A percentile compares a stretch with the other conserved stretches of the same genome.
phyloP scores from a whole-genome alignment of 768 basidiomycete species.

The Chalciporus piperatus region DNA sequence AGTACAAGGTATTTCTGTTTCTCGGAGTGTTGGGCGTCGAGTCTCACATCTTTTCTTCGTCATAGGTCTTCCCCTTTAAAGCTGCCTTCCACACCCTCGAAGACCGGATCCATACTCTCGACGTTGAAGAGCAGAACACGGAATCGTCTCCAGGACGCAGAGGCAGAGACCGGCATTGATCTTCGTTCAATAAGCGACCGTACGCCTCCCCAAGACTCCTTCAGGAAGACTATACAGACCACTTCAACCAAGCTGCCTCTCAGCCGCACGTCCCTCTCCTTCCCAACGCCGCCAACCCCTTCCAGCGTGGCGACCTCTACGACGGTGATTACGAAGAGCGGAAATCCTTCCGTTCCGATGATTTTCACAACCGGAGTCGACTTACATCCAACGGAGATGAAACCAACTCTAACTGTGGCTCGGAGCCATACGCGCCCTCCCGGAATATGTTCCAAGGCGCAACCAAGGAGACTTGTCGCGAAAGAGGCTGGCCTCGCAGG shows the following conservation, averaged over 20 bases:
- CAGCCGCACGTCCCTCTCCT: conserved; percentile 82
- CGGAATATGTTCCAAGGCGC: no score
- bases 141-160: conserved; percentile 71
- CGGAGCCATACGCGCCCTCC: no score
- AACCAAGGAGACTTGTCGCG: conserved; percentile 67
- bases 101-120: conserved; percentile 77
- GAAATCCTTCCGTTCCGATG: conserved; percentile 70
- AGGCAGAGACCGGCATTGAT: no score
- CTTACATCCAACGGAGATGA: conserved; percentile 75
- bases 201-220: no score
- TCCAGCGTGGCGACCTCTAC: conserved; percentile 73
- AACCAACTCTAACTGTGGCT: no score
- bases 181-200: no score
- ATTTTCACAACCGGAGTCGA: conserved; percentile 76
- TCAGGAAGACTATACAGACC: conserved; percentile 50
- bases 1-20: conserved; percentile 65
- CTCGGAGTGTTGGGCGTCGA: neutral
- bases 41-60: conserved; percentile 4
- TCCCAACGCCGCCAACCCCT: conserved; percentile 66
- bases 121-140: conserved; percentile 86
- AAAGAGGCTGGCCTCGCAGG: conserved; percentile 78
- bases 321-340: conserved; percentile 74
- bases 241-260: conserved; percentile 51
- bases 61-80: conserved; percentile 86
- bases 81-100: conserved; percentile 84